Percentiles rank a stretch among this genome's conserved stretches.
phyloP scores from a whole-genome alignment of 176 grass and related monocot genomes.

The Metroxylon sagu region DNA sequence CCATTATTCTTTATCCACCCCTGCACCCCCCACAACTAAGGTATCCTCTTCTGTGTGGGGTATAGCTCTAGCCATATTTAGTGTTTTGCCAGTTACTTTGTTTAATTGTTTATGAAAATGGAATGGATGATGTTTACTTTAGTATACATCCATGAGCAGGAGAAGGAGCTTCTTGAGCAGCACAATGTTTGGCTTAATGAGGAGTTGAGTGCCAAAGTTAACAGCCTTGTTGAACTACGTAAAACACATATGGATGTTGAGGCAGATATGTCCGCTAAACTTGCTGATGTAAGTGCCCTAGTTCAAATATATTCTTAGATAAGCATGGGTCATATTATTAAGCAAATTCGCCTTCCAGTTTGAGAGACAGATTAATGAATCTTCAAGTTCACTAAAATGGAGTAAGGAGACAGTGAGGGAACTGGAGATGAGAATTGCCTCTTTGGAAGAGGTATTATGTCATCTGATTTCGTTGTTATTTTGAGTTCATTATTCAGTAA shows the following conservation, averaged over 20 bases:
- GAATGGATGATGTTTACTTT: slow-evolving; percentile 1
- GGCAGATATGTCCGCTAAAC: slow-evolving; percentile 65
- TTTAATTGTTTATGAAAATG: not conserved
- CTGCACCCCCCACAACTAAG: no score
- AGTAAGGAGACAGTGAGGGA: slow-evolving; percentile 52
- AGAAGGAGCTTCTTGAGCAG: slow-evolving; percentile 79
- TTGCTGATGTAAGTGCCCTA: slow-evolving; percentile 48
- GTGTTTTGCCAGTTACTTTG: no score
- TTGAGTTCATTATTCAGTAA: no score
- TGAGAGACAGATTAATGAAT: slow-evolving; percentile 76
- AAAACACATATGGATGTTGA: slow-evolving; percentile 77
- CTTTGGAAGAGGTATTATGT: slow-evolving; percentile 71
- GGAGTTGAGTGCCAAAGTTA: slow-evolving; percentile 64
- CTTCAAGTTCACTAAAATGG: slow-evolving; percentile 56
- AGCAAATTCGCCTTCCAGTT: slow-evolving; percentile 35
- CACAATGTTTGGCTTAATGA: slow-evolving; percentile 84
- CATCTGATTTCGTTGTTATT: not conserved
- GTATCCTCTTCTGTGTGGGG: no score
- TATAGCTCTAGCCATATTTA: no score
- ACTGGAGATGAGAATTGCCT: slow-evolving; percentile 62
- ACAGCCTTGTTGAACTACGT: slow-evolving; percentile 45
- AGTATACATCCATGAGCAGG: slow-evolving; percentile 38
- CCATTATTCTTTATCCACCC: no score
- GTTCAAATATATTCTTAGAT: not conserved
- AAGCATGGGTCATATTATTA: not conserved